A percentile compares a stretch with the other conserved stretches of the same genome.
Evolutionary conservation across 768 basidiomycete genomes (phyloP).

Genomic region (Boletellus emodensis): DNA sequence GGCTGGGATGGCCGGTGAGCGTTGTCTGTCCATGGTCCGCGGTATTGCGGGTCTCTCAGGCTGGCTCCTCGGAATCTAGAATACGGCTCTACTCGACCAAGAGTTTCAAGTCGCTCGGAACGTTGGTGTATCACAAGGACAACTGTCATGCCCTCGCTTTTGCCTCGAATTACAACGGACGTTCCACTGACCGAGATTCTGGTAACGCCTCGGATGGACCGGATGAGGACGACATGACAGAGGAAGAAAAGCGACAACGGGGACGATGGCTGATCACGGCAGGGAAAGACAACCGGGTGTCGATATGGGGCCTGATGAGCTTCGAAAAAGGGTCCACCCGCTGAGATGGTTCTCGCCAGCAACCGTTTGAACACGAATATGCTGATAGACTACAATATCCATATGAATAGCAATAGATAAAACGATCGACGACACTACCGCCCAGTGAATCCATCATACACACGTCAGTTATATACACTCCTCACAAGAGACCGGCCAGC

Average conservation of each 20-base stretch:
- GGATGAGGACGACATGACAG: conserved; percentile 51
- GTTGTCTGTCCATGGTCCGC: background rate
- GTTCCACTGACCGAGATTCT: conserved; percentile 5
- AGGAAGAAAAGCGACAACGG: conserved; percentile 41
- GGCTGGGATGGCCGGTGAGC: conserved; percentile 94
- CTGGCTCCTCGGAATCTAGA: conserved; percentile 35
- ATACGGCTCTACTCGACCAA: conserved; percentile 80
- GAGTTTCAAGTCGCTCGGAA: conserved; percentile 78
- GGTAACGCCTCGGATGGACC: conserved; percentile 1
- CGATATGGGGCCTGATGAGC: conserved; percentile 52
- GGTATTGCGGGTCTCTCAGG: background rate
- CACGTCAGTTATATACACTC: background rate
- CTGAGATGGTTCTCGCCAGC: background rate
- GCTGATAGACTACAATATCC: conserved; percentile 14
- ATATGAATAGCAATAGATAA: conserved; percentile 18
- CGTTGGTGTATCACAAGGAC: conserved; percentile 76
- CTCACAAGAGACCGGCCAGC: conserved; percentile 51
- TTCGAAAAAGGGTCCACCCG: background rate
- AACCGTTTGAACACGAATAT: conserved; percentile 3
- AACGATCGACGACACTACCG: background rate
- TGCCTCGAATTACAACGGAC: conserved; percentile 33
- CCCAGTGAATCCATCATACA: conserved; percentile 7
- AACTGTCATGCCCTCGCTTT: conserved; percentile 76
- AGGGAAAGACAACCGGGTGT: conserved; percentile 65
- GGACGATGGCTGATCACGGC: conserved; percentile 63